phyloP scores from a whole-genome alignment of 805 yeast species.

The Tetrapisispora arboricola region DNA sequence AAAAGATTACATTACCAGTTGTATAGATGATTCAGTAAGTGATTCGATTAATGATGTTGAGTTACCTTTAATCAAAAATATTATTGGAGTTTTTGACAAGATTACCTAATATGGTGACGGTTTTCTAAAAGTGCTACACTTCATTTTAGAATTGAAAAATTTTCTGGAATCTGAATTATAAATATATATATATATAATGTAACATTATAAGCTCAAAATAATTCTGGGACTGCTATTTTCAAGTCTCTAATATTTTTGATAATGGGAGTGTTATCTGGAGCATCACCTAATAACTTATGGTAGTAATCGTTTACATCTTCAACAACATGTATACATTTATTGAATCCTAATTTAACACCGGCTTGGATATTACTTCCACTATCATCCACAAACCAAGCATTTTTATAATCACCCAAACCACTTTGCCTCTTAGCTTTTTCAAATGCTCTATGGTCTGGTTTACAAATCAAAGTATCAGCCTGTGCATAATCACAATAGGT shows the following conservation, averaged over 20 bases:
- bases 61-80: conserved; percentile 15
- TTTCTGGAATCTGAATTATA: too few relatives aligned
- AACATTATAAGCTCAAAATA: conserved; percentile 25
- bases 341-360: conserved; percentile 64
- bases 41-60: conserved; percentile 21
- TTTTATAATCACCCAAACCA: conserved; percentile 30
- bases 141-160: too few relatives aligned
- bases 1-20: conserved; percentile 15
- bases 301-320: conserved; percentile 47
- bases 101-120: conserved; percentile 2
- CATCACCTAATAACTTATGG: conserved; percentile 18
- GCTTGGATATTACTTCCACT: conserved; percentile 69
- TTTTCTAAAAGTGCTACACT: too few relatives aligned
- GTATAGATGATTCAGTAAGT: conserved; percentile 14
- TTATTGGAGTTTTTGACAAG: conserved; percentile 16
- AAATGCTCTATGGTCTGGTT: conserved; percentile 73
- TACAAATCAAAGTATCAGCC: conserved; percentile 61
- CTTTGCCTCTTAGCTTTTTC: conserved; percentile 56
- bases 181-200: not conserved
- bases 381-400: conserved; percentile 78
- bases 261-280: conserved; percentile 37
- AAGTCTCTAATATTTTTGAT: conserved; percentile 47
- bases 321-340: conserved; percentile 59
- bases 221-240: conserved; percentile 37
- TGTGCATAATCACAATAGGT: conserved; percentile 79